Evolutionary conservation across 305 asterid species (phyloP).

Genomic region (Fraxinus xanthoxyloides): DNA sequence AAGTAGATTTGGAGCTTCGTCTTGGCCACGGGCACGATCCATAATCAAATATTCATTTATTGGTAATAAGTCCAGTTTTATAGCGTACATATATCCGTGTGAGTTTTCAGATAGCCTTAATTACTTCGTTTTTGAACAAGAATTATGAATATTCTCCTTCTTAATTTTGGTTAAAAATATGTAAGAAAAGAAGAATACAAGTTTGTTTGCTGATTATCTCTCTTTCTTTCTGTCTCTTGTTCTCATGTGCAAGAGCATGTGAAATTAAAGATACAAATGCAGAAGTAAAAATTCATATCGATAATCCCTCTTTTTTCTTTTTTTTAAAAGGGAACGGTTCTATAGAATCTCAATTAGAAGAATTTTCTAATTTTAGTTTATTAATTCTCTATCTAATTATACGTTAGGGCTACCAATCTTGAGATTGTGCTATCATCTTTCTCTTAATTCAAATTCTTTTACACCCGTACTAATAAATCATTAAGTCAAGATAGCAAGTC

Average conservation of each 20-base stretch:
- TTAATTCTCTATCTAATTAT: background rate
- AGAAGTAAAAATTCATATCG: background rate
- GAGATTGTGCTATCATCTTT: background rate
- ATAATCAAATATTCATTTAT: slow-evolving; percentile 14
- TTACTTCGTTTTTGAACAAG: background rate
- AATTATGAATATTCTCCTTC: background rate
- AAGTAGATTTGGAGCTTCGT: slow-evolving; percentile 54
- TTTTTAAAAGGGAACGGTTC: background rate
- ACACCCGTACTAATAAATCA: background rate
- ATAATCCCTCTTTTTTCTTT: background rate
- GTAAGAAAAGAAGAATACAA: background rate
- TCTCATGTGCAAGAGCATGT: background rate
- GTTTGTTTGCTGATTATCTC: background rate
- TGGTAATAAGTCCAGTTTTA: background rate
- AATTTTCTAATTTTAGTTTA: background rate
- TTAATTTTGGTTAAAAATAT: background rate
- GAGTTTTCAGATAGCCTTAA: background rate
- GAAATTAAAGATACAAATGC: background rate
- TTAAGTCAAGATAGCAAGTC: background rate
- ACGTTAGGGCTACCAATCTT: background rate
- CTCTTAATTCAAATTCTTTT: background rate
- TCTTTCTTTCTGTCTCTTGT: background rate
- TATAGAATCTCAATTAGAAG: background rate
- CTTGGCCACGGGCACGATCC: slow-evolving; percentile 38
- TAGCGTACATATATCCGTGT: background rate